Percentiles rank a stretch among this genome's conserved stretches.
Evolutionary conservation across 1,139 yeast species (phyloP).

Genomic region (Taphrina confusa): DNA sequence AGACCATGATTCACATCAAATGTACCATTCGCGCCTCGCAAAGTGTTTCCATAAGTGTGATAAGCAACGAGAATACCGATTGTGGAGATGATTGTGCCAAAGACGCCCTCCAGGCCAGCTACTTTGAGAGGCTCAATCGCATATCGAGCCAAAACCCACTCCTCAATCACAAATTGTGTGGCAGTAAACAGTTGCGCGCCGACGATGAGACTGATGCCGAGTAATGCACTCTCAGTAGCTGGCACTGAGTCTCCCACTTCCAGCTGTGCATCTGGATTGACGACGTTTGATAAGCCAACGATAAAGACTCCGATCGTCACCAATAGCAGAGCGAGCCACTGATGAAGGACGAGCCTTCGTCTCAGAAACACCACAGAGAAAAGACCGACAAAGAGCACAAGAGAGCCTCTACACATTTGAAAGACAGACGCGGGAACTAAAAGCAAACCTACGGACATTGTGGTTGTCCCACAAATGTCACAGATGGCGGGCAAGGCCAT

Average conservation of each 20-base stretch:
- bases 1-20: constrained; percentile 62
- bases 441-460: constrained; percentile 72
- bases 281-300: constrained; percentile 69
- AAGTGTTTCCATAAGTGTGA: constrained; percentile 50
- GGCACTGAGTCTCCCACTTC: background rate
- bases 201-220: constrained; percentile 63
- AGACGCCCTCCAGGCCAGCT: constrained; percentile 75
- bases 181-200: constrained; percentile 70
- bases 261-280: background rate
- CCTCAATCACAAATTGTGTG: constrained; percentile 76
- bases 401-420: constrained; percentile 81
- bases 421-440: constrained; percentile 80
- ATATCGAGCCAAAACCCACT: constrained; percentile 59
- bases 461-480: constrained; percentile 71
- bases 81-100: constrained; percentile 57
- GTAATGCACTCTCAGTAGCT: constrained; percentile 40
- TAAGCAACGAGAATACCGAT: constrained; percentile 53
- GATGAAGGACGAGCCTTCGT: constrained; percentile 58
- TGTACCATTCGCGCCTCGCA: constrained; percentile 51
- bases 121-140: constrained; percentile 63
- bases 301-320: constrained; percentile 69
- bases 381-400: constrained; percentile 74
- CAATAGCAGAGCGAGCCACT: constrained; percentile 65
- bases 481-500: constrained; percentile 67
- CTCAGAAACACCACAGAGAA: constrained; percentile 66